Conservation (phyloP, 116 monocot species). For the Dioscorea cayenensis region DNA sequence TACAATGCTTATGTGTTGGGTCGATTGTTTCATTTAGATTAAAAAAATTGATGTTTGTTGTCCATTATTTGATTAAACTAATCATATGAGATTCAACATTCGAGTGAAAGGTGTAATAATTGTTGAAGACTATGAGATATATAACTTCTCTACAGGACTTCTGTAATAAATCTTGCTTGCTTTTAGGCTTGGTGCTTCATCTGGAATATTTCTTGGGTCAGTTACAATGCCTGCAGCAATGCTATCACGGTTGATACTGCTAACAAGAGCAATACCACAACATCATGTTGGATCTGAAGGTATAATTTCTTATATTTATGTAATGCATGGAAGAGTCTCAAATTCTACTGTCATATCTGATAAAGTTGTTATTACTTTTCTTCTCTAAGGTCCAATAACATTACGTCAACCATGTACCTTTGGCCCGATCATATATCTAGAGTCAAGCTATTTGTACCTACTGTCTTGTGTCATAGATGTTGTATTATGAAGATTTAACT, state of each 20-base stretch:
- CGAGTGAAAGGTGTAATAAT: background rate
- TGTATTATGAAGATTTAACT: too few relatives aligned
- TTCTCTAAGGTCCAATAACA: background rate
- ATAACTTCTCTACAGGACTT: background rate
- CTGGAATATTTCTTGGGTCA: constrained; percentile 81
- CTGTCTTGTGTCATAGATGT: background rate
- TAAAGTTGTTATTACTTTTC: background rate
- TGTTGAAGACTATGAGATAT: background rate
- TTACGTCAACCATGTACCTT: background rate
- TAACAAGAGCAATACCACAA: constrained; percentile 34
- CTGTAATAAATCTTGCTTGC: constrained; percentile 7
- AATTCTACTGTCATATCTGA: too few relatives aligned
- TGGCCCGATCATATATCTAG: too few relatives aligned
- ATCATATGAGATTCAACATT: too few relatives aligned
- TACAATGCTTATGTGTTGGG: too few relatives aligned
- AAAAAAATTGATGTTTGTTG: too few relatives aligned
- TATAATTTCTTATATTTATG: constrained; percentile 5
- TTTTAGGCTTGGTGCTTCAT: constrained; percentile 69
- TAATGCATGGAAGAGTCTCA: background rate
- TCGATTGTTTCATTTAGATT: too few relatives aligned
- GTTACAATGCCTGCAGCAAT: constrained; percentile 74
- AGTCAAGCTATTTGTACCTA: background rate
- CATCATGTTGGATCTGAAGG: constrained; percentile 43
- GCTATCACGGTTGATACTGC: constrained; percentile 75
- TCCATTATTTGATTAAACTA: background rate